Base-by-base conservation (phyloP, 441 rosid genomes). In the Gossypium gossypioides region DNA sequence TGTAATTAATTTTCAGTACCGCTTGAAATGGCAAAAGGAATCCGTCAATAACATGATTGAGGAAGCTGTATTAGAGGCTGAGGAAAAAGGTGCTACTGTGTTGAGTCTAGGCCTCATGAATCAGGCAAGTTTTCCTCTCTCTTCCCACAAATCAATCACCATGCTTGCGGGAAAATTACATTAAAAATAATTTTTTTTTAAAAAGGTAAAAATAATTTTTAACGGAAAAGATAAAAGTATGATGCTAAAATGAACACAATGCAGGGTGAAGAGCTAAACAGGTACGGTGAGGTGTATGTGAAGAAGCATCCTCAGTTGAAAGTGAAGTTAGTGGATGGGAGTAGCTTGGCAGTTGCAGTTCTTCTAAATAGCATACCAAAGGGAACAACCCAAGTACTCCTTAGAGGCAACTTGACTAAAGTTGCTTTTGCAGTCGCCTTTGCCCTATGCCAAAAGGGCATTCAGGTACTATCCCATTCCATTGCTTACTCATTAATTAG, bases 321-420 rank as follows among this genome's bases (percentile, higher is more conserved):
- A 72, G 69, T 78, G 42, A 91, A 79, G 66, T 67, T 91, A 60
- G 93, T 91, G 59, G 95, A 91, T 64, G 95, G 97, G 50, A 91
- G 85, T 56, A 81, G 89, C 71, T 74, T 89, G 52, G 89, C 86
- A 3, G 87, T 75, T 5, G 91, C 90, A 18, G 79, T 84, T 42
- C 84, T 91, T 52, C 27, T 85, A 1, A 85, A 88, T n/a, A 83
- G 78, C 78, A 82, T 89, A 40, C 97, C 95, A 0, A 70, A 80
- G 75, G 89, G 87, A 52, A 84, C 91, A 37, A 81, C 72, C 1
- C 86, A 84, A 70, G 74, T 91, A 27, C 75, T 85, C 32, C 63
- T 86, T 25, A 74, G 81, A 57, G 93, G 88, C 62, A 77, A 37
- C 2, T 75, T 81, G 52, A 69, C 78, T 4, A 89, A 89, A 77